Conservation (phyloP, 176 grass and related monocot genomes). For the Aechmea fasciata region DNA sequence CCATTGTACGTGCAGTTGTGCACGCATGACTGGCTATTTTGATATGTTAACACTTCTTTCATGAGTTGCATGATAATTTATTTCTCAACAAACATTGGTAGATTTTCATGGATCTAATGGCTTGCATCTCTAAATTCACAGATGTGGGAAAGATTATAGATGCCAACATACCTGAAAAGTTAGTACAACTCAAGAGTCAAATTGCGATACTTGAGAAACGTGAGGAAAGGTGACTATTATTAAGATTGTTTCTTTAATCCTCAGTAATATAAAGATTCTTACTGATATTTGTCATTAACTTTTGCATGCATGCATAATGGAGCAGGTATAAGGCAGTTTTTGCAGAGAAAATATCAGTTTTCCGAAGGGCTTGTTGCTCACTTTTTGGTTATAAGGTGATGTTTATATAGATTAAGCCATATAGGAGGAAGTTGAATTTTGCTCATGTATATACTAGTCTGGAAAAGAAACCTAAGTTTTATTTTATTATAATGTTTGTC, state of each 20-base stretch:
- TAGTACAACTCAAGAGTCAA: slow-evolving; percentile 88
- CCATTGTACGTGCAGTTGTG: too few species aligned
- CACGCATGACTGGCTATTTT: too few species aligned
- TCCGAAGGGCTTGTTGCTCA: slow-evolving; percentile 85
- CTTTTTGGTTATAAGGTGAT: slow-evolving; percentile 95
- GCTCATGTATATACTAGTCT: background rate
- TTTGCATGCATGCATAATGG: slow-evolving; percentile 20
- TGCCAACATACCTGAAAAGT: slow-evolving; percentile 73
- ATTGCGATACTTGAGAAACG: slow-evolving; percentile 93
- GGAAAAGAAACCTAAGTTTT: background rate
- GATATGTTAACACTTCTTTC: too few species aligned
- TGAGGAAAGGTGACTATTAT: slow-evolving; percentile 67
- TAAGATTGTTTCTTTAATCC: background rate
- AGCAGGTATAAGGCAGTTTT: slow-evolving; percentile 95
- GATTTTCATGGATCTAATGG: background rate
- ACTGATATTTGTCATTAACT: slow-evolving; percentile 13
- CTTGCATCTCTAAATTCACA: slow-evolving; percentile 6
- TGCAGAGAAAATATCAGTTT: slow-evolving; percentile 89
- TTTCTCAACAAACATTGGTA: background rate
- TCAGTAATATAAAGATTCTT: slow-evolving; percentile 1
- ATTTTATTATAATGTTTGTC: background rate
- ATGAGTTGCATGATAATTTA: background rate
- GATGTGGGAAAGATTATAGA: slow-evolving; percentile 53
- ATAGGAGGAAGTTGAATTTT: background rate
- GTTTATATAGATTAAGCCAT: background rate